A percentile compares a stretch with the other conserved stretches of the same genome.
These are phyloP conservation scores for Erythrobasidium hasegawianum DNA, from an alignment of 1,284 basidiomycete species.

Conservation along the genomic window DNA sequence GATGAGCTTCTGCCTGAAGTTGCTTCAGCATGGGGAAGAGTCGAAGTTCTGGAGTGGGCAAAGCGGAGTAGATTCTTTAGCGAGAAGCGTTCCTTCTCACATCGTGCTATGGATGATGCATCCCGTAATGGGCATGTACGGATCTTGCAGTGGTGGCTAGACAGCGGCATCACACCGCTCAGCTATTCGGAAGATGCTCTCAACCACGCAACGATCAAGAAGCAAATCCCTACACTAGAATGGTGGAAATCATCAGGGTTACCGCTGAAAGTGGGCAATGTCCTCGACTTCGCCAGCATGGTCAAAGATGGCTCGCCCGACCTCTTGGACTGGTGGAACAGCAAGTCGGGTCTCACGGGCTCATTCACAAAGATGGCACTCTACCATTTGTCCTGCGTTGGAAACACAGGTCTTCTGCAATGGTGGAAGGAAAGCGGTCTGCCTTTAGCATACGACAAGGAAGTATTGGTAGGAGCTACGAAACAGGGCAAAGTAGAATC, in stretches of 20 bases:
- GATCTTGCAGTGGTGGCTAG: constrained; percentile 76
- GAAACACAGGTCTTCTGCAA: constrained; percentile 68
- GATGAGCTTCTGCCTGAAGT: constrained; percentile 44
- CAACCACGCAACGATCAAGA: constrained; percentile 68
- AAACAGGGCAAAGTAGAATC: constrained; percentile 72
- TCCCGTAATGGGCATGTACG: constrained; percentile 65
- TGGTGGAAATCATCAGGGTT: constrained; percentile 67
- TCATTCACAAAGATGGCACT: constrained; percentile 71
- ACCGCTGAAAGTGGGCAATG: constrained; percentile 69
- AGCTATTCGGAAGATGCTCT: constrained; percentile 71
- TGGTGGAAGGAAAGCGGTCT: constrained; percentile 76
- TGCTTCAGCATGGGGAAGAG: constrained; percentile 45
- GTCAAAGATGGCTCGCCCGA: constrained; percentile 52
- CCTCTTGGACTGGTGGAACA: constrained; percentile 73
- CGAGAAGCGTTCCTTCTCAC: constrained; percentile 42
- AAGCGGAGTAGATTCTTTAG: constrained; percentile 57
- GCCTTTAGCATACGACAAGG: constrained; percentile 70
- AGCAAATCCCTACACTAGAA: constrained; percentile 64
- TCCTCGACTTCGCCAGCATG: constrained; percentile 71
- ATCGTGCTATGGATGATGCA: constrained; percentile 51
- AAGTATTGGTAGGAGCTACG: constrained; percentile 70
- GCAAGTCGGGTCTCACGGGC: constrained; percentile 62
- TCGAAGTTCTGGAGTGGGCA: constrained; percentile 55
- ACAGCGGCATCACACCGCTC: constrained; percentile 54
- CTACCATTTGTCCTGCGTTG: constrained; percentile 68